Conservation (phyloP, 495 filamentous ascomycete species). For the Lepraria neglecta region DNA sequence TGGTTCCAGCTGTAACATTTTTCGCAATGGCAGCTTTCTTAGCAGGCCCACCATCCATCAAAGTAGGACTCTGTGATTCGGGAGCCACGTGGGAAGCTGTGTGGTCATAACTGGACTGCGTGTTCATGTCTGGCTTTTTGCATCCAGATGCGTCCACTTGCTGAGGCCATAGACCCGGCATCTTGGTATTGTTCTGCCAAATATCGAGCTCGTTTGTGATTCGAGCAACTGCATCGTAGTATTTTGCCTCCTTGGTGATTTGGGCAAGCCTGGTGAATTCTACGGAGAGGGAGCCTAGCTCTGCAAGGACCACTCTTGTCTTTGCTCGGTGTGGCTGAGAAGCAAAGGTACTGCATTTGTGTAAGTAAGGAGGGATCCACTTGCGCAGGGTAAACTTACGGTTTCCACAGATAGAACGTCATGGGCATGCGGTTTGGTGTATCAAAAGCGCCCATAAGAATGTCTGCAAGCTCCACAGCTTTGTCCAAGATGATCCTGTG, state of each 20-base stretch:
- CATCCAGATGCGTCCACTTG: slow-evolving; percentile 73
- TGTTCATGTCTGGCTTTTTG: slow-evolving; percentile 32
- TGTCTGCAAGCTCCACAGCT: slow-evolving; percentile 78
- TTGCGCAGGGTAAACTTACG: slow-evolving; percentile 41
- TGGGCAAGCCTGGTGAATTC: slow-evolving; percentile 94
- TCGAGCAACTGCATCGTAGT: slow-evolving; percentile 91
- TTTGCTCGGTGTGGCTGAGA: slow-evolving; percentile 61
- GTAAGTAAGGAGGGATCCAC: slow-evolving; percentile 15
- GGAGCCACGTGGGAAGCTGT: slow-evolving; percentile 13
- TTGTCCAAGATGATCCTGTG: slow-evolving; percentile 72
- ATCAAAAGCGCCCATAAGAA: slow-evolving; percentile 89
- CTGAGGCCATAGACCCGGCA: slow-evolving; percentile 82
- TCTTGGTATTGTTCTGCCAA: slow-evolving; percentile 63
- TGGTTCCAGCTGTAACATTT: too few relatives aligned
- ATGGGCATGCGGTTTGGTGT: slow-evolving; percentile 94
- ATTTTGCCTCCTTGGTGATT: slow-evolving; percentile 76
- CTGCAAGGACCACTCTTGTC: slow-evolving; percentile 61
- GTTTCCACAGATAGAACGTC: slow-evolving; percentile 79
- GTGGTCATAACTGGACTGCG: slow-evolving; percentile 11
- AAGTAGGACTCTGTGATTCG: not conserved
- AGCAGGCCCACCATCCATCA: slow-evolving; percentile 2
- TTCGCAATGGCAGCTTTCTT: not conserved
- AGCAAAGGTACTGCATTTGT: slow-evolving; percentile 43
- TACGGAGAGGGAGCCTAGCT: slow-evolving; percentile 84
- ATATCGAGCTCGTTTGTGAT: slow-evolving; percentile 82